Evolutionary conservation across 495 filamentous ascomycete species (phyloP).

Genomic region (Podospora tetraspora): DNA sequence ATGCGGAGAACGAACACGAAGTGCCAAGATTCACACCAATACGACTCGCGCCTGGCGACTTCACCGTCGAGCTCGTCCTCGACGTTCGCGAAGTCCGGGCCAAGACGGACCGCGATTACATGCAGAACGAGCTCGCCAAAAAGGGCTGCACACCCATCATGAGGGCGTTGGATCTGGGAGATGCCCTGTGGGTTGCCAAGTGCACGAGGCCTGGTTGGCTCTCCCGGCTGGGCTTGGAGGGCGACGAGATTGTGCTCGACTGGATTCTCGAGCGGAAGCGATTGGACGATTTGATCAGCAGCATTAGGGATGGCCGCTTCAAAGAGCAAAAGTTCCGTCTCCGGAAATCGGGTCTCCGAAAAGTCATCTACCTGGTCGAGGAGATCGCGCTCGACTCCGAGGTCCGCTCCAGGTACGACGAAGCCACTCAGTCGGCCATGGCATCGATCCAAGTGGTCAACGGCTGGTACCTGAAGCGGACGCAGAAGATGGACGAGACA

Average conservation of each 20-base stretch:
- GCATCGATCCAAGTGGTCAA: conserved; percentile 77
- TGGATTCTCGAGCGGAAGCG: conserved; percentile 81
- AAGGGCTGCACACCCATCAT: conserved; percentile 61
- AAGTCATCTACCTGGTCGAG: conserved; percentile 79
- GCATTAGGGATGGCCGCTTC: conserved; percentile 79
- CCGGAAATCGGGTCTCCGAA: conserved; percentile 61
- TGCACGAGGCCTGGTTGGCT: conserved; percentile 55
- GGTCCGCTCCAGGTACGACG: conserved; percentile 50
- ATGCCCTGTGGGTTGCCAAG: conserved; percentile 77
- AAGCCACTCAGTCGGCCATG: conserved; percentile 67
- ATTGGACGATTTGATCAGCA: conserved; percentile 71
- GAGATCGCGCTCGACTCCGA: conserved; percentile 54
- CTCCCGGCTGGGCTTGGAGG: conserved; percentile 52
- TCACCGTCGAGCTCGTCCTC: conserved; percentile 68
- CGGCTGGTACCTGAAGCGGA: conserved; percentile 77
- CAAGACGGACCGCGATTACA: conserved; percentile 73
- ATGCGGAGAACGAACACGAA: conserved; percentile 23
- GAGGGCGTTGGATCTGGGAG: conserved; percentile 65
- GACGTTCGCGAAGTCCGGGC: conserved; percentile 74
- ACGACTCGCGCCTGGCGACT: conserved; percentile 55
- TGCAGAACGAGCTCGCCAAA: conserved; percentile 64
- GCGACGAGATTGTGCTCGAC: conserved; percentile 74
- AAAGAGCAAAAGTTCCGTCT: conserved; percentile 84
- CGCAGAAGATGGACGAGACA: conserved; percentile 69
- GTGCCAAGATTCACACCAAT: conserved; percentile 57